Base-by-base conservation (phyloP, 1,284 basidiomycete genomes). In the Austroboletus niveus region DNA sequence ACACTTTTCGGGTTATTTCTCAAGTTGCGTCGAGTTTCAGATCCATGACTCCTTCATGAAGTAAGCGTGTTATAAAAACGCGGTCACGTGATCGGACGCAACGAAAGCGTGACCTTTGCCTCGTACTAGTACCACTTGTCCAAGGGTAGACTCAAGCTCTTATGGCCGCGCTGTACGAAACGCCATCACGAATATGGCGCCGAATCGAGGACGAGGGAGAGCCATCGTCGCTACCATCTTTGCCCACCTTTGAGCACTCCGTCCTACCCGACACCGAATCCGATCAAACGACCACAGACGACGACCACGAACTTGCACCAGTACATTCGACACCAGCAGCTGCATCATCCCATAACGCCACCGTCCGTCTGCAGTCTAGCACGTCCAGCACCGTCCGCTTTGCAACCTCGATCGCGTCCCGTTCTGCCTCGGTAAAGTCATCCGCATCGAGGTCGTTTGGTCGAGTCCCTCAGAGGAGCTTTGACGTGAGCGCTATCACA, bases 121-220 rank as follows among this genome's bases (percentile, higher is more conserved):
- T 20, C 39, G 29, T 17, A 43, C 8, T 9, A 44, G 8, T 15
- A n/a, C 40, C 41, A 27, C 10, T 49, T 27, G 14, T 17, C 11
- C 29, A 41, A 46, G 51, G 10, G n/a, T 30, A 41, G 20, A 55
- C 49, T 36, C 24, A 1, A 43, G 38, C 41, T 47, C 44, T 30
- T 14, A 36, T 6, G 2, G 70, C 72, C 63, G 72, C 73, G 4
- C 66, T 79, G 68, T 75, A 87, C 9, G 88, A 91, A 68, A 91
- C 88, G 9, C 88, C 88, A 0, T 90, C 89, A 30, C 75, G 87
- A 45, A 83, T 91, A 61, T 87, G 84, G 85, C 77, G 88, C 27
- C 79, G 89, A 46, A 89, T 91, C 43, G 79, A 90, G 66, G 85
- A 88, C 59, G 80, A 79, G 49, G 69, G 72, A 57, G 87, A 89